Percentiles rank a stretch among this genome's conserved stretches.
These are phyloP conservation scores for Ustilago trichophora DNA, from an alignment of 1,284 basidiomycete genomes.

Conservation along the genomic window DNA sequence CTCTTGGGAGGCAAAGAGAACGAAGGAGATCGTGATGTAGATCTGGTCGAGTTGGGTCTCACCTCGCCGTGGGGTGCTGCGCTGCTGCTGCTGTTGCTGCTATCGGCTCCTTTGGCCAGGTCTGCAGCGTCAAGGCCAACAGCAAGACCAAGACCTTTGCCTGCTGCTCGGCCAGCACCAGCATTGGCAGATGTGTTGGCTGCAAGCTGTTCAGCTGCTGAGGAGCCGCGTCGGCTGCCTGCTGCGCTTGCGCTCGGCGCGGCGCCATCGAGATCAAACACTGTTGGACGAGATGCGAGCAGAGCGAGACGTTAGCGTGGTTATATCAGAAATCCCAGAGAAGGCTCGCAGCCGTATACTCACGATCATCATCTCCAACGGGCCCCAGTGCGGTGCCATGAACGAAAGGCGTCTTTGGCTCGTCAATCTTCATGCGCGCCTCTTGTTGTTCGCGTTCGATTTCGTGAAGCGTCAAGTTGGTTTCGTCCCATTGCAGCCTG, in stretches of 20 bases:
- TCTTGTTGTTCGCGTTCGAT: constrained; percentile 59
- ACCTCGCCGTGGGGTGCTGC: background rate
- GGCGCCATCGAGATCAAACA: constrained; percentile 52
- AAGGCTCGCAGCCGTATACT: too few relatives aligned
- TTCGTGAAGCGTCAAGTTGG: constrained; percentile 63
- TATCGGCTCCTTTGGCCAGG: constrained; percentile 17
- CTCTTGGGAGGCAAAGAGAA: constrained; percentile 55
- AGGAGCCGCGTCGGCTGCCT: constrained; percentile 29
- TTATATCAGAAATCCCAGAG: too few relatives aligned
- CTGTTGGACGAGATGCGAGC: constrained; percentile 8
- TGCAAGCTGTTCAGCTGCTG: constrained; percentile 50
- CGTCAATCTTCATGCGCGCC: constrained; percentile 65
- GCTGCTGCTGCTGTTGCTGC: background rate
- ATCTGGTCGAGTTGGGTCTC: constrained; percentile 14
- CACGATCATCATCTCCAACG: constrained; percentile 56
- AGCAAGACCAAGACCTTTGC: constrained; percentile 32
- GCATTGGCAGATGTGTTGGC: constrained; percentile 62
- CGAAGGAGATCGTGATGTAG: constrained; percentile 43
- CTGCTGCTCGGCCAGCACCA: constrained; percentile 30
- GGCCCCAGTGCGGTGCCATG: constrained; percentile 49
- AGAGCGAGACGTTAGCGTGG: too few relatives aligned
- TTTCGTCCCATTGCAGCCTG: constrained; percentile 65
- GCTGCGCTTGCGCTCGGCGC: constrained; percentile 14
- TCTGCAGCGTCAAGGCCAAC: constrained; percentile 52
- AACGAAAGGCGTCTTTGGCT: constrained; percentile 67